Percentiles rank a stretch among this genome's conserved stretches.
These are phyloP conservation scores for Ceratobasidium sp. DNA, from an alignment of 1,284 basidiomycete genomes.

Conservation along the genomic window DNA sequence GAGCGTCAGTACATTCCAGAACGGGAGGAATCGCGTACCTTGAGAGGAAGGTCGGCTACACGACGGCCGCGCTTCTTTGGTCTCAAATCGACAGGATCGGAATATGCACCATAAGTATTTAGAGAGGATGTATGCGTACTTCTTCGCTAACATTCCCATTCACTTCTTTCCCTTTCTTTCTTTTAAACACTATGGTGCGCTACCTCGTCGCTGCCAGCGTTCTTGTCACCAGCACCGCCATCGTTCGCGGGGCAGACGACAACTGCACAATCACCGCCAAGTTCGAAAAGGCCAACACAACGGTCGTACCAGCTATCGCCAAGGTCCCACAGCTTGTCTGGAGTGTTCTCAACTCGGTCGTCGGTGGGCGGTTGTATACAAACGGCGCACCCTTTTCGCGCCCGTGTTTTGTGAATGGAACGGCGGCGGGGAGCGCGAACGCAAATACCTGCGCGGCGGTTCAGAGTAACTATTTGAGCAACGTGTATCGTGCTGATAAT, in stretches of 20 bases:
- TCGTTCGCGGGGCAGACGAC: conserved; percentile 26
- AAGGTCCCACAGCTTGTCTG: conserved; percentile 38
- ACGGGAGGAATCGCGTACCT: conserved; percentile 35
- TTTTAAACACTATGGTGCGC: conserved; percentile 15
- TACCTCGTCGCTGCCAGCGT: conserved; percentile 28
- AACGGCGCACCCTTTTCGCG: conserved; percentile 42
- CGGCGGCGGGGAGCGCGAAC: conserved; percentile 16
- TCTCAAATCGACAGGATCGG: conserved; percentile 18
- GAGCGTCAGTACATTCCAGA: conserved; percentile 22
- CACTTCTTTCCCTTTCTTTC: neutral
- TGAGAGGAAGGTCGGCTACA: conserved; percentile 12
- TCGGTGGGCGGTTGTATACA: conserved; percentile 40
- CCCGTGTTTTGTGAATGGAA: conserved; percentile 39
- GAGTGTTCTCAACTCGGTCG: conserved; percentile 33
- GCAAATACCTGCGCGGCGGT: conserved; percentile 29
- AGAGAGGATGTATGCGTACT: neutral
- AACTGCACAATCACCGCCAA: conserved; percentile 40
- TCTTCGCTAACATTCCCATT: neutral
- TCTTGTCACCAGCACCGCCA: conserved; percentile 12
- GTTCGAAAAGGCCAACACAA: conserved; percentile 35
- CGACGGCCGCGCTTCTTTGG: conserved; percentile 18
- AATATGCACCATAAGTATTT: neutral
- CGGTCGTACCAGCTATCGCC: conserved; percentile 27
- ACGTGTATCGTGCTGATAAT: conserved; percentile 31
- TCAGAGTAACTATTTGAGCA: conserved; percentile 41